phyloP scores from a whole-genome alignment of 768 basidiomycete genomes.

The Amanita molliuscula region DNA sequence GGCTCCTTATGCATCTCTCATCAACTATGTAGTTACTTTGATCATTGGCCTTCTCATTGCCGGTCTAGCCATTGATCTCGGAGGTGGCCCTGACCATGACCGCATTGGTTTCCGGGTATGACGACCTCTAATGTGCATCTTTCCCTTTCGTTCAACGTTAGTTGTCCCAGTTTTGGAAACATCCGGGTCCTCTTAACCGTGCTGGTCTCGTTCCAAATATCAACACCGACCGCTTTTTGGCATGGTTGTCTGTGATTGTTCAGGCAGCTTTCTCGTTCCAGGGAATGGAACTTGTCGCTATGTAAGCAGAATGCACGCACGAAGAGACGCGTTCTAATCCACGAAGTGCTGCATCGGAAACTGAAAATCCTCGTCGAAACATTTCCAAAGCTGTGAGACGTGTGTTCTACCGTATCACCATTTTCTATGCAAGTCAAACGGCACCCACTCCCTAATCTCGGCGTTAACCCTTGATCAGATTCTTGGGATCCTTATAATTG shows the following conservation, averaged over 20 bases:
- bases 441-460: background rate
- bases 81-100: conserved; percentile 61
- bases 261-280: conserved; percentile 68
- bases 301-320: conserved; percentile 26
- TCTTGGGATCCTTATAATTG: conserved; percentile 61
- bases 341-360: conserved; percentile 62
- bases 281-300: conserved; percentile 66
- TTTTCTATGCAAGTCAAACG: conserved; percentile 55
- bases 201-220: conserved; percentile 30
- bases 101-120: conserved; percentile 58
- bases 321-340: conserved; percentile 2
- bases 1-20: background rate
- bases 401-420: conserved; percentile 71
- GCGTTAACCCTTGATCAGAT: conserved; percentile 27
- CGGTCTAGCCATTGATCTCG: conserved; percentile 66
- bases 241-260: conserved; percentile 31
- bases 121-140: background rate
- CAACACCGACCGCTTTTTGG: conserved; percentile 38
- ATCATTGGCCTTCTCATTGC: conserved; percentile 51
- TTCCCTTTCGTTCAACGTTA: background rate
- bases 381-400: conserved; percentile 67
- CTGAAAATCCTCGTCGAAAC: conserved; percentile 67
- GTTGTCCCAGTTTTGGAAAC: conserved; percentile 45
- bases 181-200: conserved; percentile 53
- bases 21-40: conserved; percentile 31